Conservation (phyloP, 768 basidiomycete genomes). For the Lyophyllum atratum region DNA sequence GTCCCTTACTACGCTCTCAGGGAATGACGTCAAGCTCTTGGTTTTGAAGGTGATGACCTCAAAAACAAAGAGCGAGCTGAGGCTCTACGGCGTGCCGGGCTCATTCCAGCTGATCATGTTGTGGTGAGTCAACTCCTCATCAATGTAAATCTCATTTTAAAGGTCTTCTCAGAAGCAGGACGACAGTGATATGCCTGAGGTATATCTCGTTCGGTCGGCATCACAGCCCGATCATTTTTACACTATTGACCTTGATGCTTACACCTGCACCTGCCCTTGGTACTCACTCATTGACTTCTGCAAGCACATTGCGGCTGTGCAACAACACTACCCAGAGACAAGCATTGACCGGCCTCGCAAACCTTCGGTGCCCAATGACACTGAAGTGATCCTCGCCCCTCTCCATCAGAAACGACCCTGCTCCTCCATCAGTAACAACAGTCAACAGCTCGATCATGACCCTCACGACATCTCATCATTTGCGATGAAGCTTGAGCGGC, state of each 20-base stretch:
- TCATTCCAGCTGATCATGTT: constrained; percentile 6
- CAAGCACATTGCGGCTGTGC: constrained; percentile 21
- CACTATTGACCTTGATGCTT: constrained; percentile 11
- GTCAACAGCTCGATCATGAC: too few relatives aligned
- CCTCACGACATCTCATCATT: too few relatives aligned
- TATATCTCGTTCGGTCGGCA: constrained; percentile 8
- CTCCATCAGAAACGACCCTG: too few relatives aligned
- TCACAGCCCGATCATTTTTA: background rate
- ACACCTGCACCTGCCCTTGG: background rate
- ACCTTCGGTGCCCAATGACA: too few relatives aligned
- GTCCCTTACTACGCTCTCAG: background rate
- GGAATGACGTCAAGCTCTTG: constrained; percentile 17
- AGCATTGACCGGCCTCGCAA: too few relatives aligned
- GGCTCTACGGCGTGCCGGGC: background rate
- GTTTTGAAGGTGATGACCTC: constrained; percentile 23
- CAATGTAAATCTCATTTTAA: too few relatives aligned
- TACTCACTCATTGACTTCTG: constrained; percentile 18
- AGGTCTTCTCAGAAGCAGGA: too few relatives aligned
- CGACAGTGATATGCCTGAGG: too few relatives aligned
- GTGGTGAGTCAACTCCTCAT: background rate
- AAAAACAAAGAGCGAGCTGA: constrained; percentile 9
- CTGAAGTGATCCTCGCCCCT: too few relatives aligned
- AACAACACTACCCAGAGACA: constrained; percentile 4
- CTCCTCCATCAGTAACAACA: too few relatives aligned
- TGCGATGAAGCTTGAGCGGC: background rate